Base-by-base conservation (phyloP, 2,329 filamentous ascomycete genomes). In the Aquanectria penicillioides region DNA sequence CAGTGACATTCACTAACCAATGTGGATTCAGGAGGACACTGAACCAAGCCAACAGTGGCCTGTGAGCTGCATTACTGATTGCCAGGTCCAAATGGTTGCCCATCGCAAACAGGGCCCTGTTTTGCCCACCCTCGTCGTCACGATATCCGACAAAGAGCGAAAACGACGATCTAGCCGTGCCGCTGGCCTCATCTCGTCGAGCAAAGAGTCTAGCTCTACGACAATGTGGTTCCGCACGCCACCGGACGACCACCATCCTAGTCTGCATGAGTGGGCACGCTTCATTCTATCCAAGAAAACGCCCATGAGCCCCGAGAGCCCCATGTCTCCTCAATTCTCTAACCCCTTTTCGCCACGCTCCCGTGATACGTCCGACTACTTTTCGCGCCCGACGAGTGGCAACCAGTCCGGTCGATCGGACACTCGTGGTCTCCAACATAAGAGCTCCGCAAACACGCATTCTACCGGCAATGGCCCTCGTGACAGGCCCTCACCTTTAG, bases 111-210 rank as follows among this genome's bases (percentile, higher is more conserved):
- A 88, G 67, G 83, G 83, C 1, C 82, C 84, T 10, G 78, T 83
- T 5, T 73, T 86, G 7, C 86, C 86, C 2, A 89, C 87, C 6
- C 79, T 90, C 11, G 77, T 88, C 40, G 70, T 89, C 31, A 84
- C 78, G 62, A 75, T 89, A 43, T 78, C 81, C 31, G 86, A 89
- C 63, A 88, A 86, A 70, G 77, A 87, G 62, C 83, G 85, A 53
- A 89, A 89, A 67, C 83, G 87, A 46, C 81, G 87, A 59, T 89
- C 87, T 41, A 89, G 87, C 64, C 81, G 87, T 59, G 85, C 87
- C 4, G 82, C 84, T 4, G 84, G 84, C 3, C 75, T 89, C 18
- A 82, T 81, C 15, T 72, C 81, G 9, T 73, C 77, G 6, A 80
- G 75, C 56, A 86, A 83, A 68, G 83, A 86, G 13, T 74, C 79